These are phyloP conservation scores for Suhomyces sp. DNA, from an alignment of 805 yeast genomes.

Conservation along the genomic window DNA sequence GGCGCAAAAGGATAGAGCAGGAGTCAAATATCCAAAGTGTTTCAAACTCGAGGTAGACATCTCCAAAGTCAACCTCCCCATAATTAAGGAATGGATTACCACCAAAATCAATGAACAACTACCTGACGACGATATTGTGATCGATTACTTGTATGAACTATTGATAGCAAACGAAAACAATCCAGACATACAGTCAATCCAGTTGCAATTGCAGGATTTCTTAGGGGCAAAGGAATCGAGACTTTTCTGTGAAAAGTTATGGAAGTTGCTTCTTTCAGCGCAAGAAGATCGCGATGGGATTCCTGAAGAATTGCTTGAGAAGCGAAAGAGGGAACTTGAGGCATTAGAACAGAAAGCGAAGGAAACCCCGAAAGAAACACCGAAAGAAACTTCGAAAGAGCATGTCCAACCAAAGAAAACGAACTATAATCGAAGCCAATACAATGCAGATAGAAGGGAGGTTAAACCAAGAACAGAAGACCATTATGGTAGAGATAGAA, in stretches of 20 bases:
- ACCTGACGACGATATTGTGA: slow-evolving; percentile 53
- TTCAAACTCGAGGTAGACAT: slow-evolving; percentile 36
- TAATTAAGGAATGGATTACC: slow-evolving; percentile 43
- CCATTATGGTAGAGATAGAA: background rate
- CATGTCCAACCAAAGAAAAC: too few species aligned
- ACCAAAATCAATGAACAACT: slow-evolving; percentile 31
- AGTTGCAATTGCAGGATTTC: slow-evolving; percentile 46
- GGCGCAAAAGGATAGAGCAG: slow-evolving; percentile 12
- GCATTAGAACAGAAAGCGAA: slow-evolving; percentile 1
- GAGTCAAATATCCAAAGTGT: slow-evolving; percentile 32
- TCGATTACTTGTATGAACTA: slow-evolving; percentile 46
- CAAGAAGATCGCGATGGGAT: slow-evolving; percentile 47
- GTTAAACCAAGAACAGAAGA: slow-evolving; percentile 6
- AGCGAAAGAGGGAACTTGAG: slow-evolving; percentile 17
- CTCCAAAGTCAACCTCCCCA: slow-evolving; percentile 35
- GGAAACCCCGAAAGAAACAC: slow-evolving; percentile 4
- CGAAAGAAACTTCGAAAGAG: slow-evolving; percentile 2
- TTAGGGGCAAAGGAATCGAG: slow-evolving; percentile 40
- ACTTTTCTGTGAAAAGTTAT: slow-evolving; percentile 41
- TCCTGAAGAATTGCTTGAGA: slow-evolving; percentile 33
- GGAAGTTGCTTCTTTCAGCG: slow-evolving; percentile 46
- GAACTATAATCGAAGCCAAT: slow-evolving; percentile 28
- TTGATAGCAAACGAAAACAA: slow-evolving; percentile 27
- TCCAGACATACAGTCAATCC: slow-evolving; percentile 42
- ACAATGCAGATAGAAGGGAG: slow-evolving; percentile 9